Conservation (phyloP, 164 flowering plant species). For the Magnolia sinica region DNA sequence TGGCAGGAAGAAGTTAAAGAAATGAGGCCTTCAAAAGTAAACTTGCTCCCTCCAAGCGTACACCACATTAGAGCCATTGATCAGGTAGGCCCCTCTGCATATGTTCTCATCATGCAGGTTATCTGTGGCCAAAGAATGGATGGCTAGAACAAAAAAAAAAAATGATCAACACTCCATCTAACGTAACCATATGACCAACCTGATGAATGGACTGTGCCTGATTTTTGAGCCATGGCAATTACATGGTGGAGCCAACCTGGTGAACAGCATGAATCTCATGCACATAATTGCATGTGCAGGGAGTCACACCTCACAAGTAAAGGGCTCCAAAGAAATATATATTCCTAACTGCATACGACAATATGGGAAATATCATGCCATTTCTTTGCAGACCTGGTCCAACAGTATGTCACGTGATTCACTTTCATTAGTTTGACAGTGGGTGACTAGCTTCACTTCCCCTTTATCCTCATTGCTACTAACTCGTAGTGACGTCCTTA, state of each 20-base stretch:
- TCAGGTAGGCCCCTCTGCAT: no score
- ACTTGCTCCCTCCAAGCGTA: no score
- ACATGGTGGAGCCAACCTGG: no score
- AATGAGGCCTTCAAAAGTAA: no score
- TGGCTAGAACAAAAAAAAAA: constrained; percentile 5
- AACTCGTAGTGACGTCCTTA: constrained; percentile 44
- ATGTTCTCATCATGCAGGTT: constrained; percentile 47
- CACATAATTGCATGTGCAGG: no score
- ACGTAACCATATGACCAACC: constrained; percentile 48
- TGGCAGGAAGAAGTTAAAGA: not conserved
- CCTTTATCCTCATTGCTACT: constrained; percentile 31
- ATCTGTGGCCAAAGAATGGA: constrained; percentile 29
- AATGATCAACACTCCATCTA: constrained; percentile 41
- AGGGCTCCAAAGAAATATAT: not conserved
- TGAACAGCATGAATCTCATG: no score
- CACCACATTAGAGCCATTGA: no score
- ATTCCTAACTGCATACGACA: not conserved
- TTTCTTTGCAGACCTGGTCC: constrained; percentile 36
- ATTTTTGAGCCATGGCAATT: no score
- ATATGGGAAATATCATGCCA: not conserved
- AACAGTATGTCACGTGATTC: constrained; percentile 49
- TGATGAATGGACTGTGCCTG: constrained; percentile 53
- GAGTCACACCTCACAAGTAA: not conserved
- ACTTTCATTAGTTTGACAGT: constrained; percentile 25
- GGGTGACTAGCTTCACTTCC: constrained; percentile 20